Evolutionary conservation across 2,329 filamentous ascomycete species (phyloP).

Genomic region (Lomentospora prolificans): DNA sequence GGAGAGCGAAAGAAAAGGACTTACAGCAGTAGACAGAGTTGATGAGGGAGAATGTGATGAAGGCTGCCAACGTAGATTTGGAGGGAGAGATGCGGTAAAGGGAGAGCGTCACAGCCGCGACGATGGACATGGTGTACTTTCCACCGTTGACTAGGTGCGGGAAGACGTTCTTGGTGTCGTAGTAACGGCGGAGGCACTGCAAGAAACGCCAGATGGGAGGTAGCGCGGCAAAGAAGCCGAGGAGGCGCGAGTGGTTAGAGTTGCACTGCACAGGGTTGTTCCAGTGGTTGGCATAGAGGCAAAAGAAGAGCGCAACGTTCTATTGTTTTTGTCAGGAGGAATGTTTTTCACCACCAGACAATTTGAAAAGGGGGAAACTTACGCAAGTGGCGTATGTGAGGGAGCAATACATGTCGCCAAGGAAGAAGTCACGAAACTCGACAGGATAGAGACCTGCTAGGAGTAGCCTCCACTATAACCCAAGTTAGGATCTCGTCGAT

Average conservation of each 20-base stretch:
- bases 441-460: conserved; percentile 84
- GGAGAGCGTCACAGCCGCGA: conserved; percentile 68
- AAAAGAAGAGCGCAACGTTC: conserved; percentile 93
- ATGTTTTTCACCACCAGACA: not conserved
- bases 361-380: not conserved
- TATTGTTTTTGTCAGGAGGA: conserved; percentile 20
- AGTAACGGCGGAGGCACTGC: conserved; percentile 84
- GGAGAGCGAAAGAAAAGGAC: conserved; percentile 18
- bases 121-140: conserved; percentile 80
- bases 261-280: conserved; percentile 66
- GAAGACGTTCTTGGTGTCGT: conserved; percentile 77
- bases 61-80: conserved; percentile 52
- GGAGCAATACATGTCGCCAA: conserved; percentile 96
- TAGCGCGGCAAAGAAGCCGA: conserved; percentile 74
- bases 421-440: conserved; percentile 94
- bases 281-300: conserved; percentile 78
- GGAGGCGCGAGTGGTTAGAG: conserved; percentile 68
- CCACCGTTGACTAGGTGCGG: conserved; percentile 87
- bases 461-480: conserved; percentile 60
- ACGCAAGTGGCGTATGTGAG: conserved; percentile 65
- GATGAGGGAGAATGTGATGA: conserved; percentile 69
- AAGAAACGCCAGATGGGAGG: conserved; percentile 85
- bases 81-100: conserved; percentile 67
- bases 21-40: conserved; percentile 75
- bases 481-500: not conserved